Percentiles rank a stretch among this genome's conserved stretches.
These are phyloP conservation scores for Daedaleopsis sinensis DNA, from an alignment of 768 basidiomycete species.

Conservation along the genomic window DNA sequence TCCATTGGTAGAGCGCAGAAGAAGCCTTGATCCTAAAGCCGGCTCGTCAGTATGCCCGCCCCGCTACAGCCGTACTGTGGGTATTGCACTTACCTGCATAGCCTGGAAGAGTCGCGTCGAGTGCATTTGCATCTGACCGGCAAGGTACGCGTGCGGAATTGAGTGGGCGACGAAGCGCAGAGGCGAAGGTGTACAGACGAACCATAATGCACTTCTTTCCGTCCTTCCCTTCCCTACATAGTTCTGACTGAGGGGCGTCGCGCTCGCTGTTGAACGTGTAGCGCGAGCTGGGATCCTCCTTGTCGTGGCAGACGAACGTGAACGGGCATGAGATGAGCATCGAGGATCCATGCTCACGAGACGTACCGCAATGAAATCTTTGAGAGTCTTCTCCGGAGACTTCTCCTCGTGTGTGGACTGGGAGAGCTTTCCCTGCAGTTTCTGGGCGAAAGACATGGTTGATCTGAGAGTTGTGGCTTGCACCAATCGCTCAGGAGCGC, in stretches of 20 bases:
- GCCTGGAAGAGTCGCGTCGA: conserved; percentile 64
- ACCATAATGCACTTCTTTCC: conserved; percentile 60
- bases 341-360: not conserved
- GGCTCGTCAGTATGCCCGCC: not conserved
- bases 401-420: conserved; percentile 12
- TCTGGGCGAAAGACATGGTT: conserved; percentile 30
- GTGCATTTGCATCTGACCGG: conserved; percentile 57
- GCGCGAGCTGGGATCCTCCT: conserved; percentile 51
- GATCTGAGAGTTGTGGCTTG: conserved; percentile 3
- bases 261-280: conserved; percentile 70
- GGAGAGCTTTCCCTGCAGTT: conserved; percentile 26
- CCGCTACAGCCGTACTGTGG: too few relatives aligned
- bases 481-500: not conserved
- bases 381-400: conserved; percentile 37
- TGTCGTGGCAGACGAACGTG: not conserved
- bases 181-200: conserved; percentile 24
- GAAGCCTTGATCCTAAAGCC: conserved; percentile 58
- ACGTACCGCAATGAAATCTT: conserved; percentile 39
- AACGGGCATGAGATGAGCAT: not conserved
- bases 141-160: not conserved
- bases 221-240: conserved; percentile 53
- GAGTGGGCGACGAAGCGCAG: not conserved
- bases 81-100: conserved; percentile 61
- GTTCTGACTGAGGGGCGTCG: conserved; percentile 56
- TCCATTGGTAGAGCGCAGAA: conserved; percentile 72